A percentile compares a stretch with the other conserved stretches of the same genome.
Evolutionary conservation across 2,329 filamentous ascomycete genomes (phyloP).

Genomic region (Aspergillus transmontanensis): DNA sequence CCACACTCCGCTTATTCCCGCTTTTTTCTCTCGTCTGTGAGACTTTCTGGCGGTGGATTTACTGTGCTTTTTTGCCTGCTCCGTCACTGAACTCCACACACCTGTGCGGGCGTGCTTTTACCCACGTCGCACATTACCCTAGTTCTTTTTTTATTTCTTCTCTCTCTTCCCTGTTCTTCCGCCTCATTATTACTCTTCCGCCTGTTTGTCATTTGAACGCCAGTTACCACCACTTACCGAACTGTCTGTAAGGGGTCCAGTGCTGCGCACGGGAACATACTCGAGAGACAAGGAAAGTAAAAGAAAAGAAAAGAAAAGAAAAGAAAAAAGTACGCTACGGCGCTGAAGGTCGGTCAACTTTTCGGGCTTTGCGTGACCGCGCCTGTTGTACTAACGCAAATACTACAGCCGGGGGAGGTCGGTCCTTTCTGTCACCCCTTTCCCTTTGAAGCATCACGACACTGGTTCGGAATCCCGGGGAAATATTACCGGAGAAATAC

Average conservation of each 20-base stretch:
- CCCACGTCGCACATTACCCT: slow-evolving; percentile 11
- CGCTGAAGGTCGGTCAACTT: slow-evolving; percentile 2
- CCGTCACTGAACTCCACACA: slow-evolving; percentile 6
- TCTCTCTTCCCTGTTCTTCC: slow-evolving; percentile 8
- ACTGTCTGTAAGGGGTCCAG: slow-evolving; percentile 6
- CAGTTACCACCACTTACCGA: background rate
- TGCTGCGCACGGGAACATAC: slow-evolving; percentile 8
- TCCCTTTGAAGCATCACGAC: slow-evolving; percentile 8
- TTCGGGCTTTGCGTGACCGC: slow-evolving; percentile 8
- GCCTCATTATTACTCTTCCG: slow-evolving; percentile 5
- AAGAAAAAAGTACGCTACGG: background rate
- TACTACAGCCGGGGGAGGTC: slow-evolving; percentile 4
- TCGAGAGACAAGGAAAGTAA: background rate
- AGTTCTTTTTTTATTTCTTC: slow-evolving; percentile 5
- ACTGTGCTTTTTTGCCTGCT: background rate
- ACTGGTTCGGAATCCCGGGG: slow-evolving; percentile 24
- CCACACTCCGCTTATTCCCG: slow-evolving; percentile 39
- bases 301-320: background rate
- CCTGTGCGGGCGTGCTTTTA: slow-evolving; percentile 7
- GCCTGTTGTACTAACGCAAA: slow-evolving; percentile 6
- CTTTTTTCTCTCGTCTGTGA: slow-evolving; percentile 3
- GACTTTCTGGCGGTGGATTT: slow-evolving; percentile 3
- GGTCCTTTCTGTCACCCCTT: slow-evolving; percentile 8
- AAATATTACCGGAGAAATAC: slow-evolving; percentile 27
- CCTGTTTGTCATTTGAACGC: slow-evolving; percentile 8